Base-by-base conservation (phyloP, 2,329 filamentous ascomycete species). In the Clarireedia paspali region DNA sequence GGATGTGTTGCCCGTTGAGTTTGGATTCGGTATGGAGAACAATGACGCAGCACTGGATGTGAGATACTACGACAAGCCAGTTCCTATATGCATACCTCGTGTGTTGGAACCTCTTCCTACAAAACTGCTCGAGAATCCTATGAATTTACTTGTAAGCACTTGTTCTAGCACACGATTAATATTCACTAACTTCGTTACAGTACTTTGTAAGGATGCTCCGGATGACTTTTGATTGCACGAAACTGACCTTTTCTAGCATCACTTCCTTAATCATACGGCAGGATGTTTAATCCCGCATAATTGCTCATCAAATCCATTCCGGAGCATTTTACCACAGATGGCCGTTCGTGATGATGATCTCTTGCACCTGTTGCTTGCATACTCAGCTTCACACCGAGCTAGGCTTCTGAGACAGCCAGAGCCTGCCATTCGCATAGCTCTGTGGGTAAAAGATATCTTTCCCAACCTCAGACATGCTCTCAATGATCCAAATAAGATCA, bases 371-470 rank as follows among this genome's bases (percentile, higher is more conserved):
- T 75, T 94, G 48, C 77, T 95, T 24, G 86, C 89, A 20, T 95
- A 91, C 69, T 90, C 88, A 63, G 89, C 89, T n/a, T 89, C 85
- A 27, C 89, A 95, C 68, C 82, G 89, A 55, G 87, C 89, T 9
- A 82, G 86, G 46, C 79, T 92, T 34, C 74, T 94, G 20, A 79
- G 81, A 34, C 87, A 92, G 60, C 78, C 80, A 0, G 88, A 92
- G 67, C 89, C 89, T 5, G 80, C 79, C 6, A 87, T 85, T 66
- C 82, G 89, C 23, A 94, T 95, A 61, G 88, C 89, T 2, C 75
- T 82, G 40, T 94, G 87, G 85, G 88, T 94, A 26, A 79, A 87
- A 65, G 82, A 89, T 62, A 87, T 89, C n/a, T 87, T 88, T 59
- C 87, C 87, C 0, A 81, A 83, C 15, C 77, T 95, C 20, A 81